Evolutionary conservation across 306 rosid species (phyloP).

Genomic region (Vigna nakashimae): DNA sequence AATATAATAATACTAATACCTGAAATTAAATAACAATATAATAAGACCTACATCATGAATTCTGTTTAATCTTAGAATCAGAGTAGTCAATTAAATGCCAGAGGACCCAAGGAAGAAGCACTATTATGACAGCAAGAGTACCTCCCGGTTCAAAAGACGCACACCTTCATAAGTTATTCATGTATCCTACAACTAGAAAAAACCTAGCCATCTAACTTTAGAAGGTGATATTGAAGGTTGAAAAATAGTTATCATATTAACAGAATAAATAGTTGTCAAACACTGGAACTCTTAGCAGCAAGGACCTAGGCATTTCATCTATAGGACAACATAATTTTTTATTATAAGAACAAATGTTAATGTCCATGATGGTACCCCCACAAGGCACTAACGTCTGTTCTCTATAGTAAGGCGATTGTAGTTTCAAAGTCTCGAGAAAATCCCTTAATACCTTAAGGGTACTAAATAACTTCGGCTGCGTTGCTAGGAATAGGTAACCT

Average conservation of each 20-base stretch:
- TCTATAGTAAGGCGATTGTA: background rate
- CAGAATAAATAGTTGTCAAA: background rate
- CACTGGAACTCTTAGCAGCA: background rate
- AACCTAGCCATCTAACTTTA: slow-evolving; percentile 1
- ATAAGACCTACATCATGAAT: background rate
- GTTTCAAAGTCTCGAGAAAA: background rate
- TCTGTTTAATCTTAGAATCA: background rate
- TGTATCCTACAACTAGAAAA: background rate
- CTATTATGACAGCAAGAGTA: background rate
- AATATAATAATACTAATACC: slow-evolving; percentile 2
- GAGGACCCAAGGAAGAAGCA: background rate
- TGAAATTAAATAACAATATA: slow-evolving; percentile 20
- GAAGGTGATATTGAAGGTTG: background rate
- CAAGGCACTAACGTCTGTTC: background rate
- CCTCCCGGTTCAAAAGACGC: background rate
- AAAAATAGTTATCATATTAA: background rate
- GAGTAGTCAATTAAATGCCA: background rate
- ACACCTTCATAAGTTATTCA: background rate
- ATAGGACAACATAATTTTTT: background rate
- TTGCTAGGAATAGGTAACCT: slow-evolving; percentile 1
- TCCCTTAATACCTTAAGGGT: background rate
- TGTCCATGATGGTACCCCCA: background rate
- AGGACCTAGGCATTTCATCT: background rate
- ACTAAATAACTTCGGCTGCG: background rate
- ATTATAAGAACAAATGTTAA: background rate